phyloP scores from a whole-genome alignment of 2,329 filamentous ascomycete species.

The Rachicladosporium sp. region DNA sequence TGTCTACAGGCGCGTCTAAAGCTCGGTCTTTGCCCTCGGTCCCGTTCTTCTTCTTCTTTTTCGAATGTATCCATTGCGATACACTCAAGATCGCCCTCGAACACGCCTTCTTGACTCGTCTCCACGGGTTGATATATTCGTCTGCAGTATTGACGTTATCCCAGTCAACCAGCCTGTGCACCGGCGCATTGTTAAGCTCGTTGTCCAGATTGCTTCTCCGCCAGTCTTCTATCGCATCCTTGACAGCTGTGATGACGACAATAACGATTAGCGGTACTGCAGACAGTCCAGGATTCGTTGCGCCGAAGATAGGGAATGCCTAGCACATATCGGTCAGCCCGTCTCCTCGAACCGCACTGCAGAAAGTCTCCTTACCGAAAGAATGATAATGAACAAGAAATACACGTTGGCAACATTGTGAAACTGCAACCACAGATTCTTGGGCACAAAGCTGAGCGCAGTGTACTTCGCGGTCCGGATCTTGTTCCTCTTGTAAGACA shows the following conservation, averaged over 20 bases:
- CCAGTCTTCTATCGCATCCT: constrained; percentile 93
- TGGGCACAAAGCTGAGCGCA: constrained; percentile 83
- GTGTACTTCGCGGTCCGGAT: constrained; percentile 98
- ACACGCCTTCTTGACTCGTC: constrained; percentile 78
- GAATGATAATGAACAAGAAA: constrained; percentile 91
- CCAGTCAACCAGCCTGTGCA: constrained; percentile 80
- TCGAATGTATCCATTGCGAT: constrained; percentile 30
- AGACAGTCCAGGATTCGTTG: constrained; percentile 76
- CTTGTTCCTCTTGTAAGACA: constrained; percentile 77
- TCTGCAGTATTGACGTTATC: constrained; percentile 86
- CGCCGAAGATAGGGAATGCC: constrained; percentile 96
- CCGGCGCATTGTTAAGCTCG: constrained; percentile 88
- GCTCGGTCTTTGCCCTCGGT: constrained; percentile 35
- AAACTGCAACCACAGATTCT: constrained; percentile 96
- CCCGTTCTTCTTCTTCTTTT: constrained; percentile 26
- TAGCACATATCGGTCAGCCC: constrained; percentile 28
- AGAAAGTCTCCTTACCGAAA: constrained; percentile 56
- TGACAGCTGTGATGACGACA: constrained; percentile 73
- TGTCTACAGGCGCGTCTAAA: constrained; percentile 37
- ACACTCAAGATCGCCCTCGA: constrained; percentile 49
- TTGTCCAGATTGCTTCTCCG: constrained; percentile 81
- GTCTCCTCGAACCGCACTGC: background rate
- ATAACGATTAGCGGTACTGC: constrained; percentile 90
- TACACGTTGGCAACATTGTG: constrained; percentile 98
- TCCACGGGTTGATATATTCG: constrained; percentile 76